Evolutionary conservation across 2,329 filamentous ascomycete species (phyloP), one percentile per base, ranked within the genome.

Genomic region (Ceratocystis cubensis): DNA sequence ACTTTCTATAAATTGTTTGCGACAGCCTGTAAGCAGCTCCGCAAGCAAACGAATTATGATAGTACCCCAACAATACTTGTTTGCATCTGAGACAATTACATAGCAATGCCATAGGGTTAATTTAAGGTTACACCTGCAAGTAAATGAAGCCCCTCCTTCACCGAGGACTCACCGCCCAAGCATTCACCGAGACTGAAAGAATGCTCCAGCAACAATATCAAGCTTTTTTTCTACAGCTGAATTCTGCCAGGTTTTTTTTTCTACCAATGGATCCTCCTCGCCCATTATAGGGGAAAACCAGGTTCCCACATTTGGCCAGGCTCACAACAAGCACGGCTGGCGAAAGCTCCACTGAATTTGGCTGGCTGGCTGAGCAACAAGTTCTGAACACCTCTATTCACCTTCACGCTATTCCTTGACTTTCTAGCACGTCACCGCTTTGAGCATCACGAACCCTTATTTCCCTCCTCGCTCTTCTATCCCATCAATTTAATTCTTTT

Each of bases 351-450:
- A 66, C 65, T 59, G 53, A 50, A 20, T 50, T 22, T 41, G 37
- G 37, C 37, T 41, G 37, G 48, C 48, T 53, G 48, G 48, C 48
- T 50, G 37, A 44, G 53, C 37, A 66, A 45, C 53, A 61, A 67
- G 66, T 56, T 67, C 61, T 67, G 50, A 41, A 61, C 66, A 57
- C 46, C 63, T 67, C 45, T 41, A 63, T 64, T 64, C 66, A 67
- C 50, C 46, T 67, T 33, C 53, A 62, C 61, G 61, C 28, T 62
- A 46, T 63, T 46, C 63, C 62, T 65, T 59, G 22, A 65, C 53
- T 28, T 67, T 64, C 63, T 63, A 63, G 57, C 63, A 65, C 57
- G 63, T 65, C 66, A 67, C 66, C 46, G 66, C 66, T 63, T 67
- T 65, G 57, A 56, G 30, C 61, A 62, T 66, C 65, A 41, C 50